phyloP scores from a whole-genome alignment of 169 alveolate species.

The Toxoplasma gondii region DNA sequence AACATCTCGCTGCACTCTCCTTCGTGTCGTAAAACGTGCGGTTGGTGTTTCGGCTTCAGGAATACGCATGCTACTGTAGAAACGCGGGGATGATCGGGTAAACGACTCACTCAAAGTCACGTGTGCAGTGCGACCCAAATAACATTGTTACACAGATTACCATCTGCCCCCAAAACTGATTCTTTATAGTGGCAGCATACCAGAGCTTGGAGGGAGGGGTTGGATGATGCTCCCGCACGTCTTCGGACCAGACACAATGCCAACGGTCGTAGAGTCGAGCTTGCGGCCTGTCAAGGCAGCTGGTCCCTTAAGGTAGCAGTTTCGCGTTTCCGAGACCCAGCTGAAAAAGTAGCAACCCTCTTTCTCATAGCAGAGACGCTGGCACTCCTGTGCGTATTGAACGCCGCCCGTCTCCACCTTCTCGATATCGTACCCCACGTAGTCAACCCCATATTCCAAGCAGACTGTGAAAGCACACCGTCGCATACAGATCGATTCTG shows the following conservation, averaged over 20 bases:
- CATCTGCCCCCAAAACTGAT: not conserved
- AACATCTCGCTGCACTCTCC: no score
- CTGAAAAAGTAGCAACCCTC: conserved; percentile 32
- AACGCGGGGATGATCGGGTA: no score
- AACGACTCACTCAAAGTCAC: no score
- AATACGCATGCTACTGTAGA: no score
- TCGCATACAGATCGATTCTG: no score
- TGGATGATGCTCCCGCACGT: not conserved
- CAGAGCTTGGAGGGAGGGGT: not conserved
- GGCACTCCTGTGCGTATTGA: not conserved
- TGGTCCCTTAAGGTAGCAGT: conserved; percentile 46
- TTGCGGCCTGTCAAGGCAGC: not conserved
- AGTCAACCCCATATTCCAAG: conserved; percentile 37
- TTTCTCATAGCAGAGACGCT: not conserved
- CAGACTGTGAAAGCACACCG: conserved; percentile 18
- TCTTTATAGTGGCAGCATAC: not conserved
- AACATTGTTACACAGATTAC: no score
- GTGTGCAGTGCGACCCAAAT: no score
- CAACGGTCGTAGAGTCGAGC: conserved; percentile 13
- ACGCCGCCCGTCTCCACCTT: not conserved
- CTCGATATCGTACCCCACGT: conserved; percentile 47
- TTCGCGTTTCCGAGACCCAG: conserved; percentile 19
- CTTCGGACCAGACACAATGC: conserved; percentile 33
- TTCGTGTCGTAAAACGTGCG: no score
- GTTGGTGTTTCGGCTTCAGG: no score